Base-by-base conservation (phyloP, 2,329 filamentous ascomycete genomes). In the Podosphaera leucotricha region DNA sequence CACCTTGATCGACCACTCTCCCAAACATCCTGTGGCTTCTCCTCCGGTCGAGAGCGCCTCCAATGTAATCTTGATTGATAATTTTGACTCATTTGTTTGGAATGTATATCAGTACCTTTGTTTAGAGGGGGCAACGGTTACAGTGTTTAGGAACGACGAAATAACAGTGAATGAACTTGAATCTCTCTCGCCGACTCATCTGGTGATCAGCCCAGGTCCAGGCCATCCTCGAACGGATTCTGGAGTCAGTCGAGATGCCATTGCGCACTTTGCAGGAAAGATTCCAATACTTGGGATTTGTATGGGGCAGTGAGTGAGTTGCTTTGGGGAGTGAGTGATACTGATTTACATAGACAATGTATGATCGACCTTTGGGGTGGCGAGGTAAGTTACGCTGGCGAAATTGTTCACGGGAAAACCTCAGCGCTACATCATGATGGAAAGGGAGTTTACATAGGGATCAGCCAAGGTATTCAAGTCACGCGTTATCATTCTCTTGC, bases 61-160 rank as follows among this genome's bases (percentile, higher is more conserved):
- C 46, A 95, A 95, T 62, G 71, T 98, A 46, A 72, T 98, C 49
- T 70, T 98, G 50, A 94, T 98, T 56, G 90, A 98, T 68, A 98
- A 98, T 64, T 98, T 95, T 62, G 90, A 98, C 62, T 95, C 90
- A 2, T 98, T 98, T 61, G 94, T 87, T 47, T 98, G 86, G 84
- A 98, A 98, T 58, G 84, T 98, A 47, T 98, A 95, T 61, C 92
- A 98, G 62, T 98, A 98, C 57, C 75, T 98, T 1, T 80, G 87
- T 6, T 75, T 98, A n/a, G 90, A 95, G 60, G 90, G 90, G 26
- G 90, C 92, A 22, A 80, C 68, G 1, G 90, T 94, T 43, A 82
- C 78, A 3, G 90, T 98, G 18, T 81, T 77, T 62, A 75, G 90
- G 54, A 98, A 98, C 58, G 87, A 98, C 62, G 76, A 93, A 60